A percentile compares a stretch with the other conserved stretches of the same genome.
phyloP scores from a whole-genome alignment of 73 alveolate species.

The Paramecium sexaurelia region DNA sequence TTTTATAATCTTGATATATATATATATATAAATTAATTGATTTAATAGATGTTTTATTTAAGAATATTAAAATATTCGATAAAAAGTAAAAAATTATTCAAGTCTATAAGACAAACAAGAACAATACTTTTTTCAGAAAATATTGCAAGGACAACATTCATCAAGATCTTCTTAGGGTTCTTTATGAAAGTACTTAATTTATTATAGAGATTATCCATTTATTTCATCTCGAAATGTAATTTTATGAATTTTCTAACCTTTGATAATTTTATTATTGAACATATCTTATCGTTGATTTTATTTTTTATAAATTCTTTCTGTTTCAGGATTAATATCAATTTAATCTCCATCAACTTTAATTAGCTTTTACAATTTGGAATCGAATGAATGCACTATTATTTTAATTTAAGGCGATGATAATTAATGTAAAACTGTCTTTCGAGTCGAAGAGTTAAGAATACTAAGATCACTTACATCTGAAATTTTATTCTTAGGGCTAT shows the following conservation, averaged over 20 bases:
- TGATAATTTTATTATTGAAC: not conserved
- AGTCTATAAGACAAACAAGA: not conserved
- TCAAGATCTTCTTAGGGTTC: constrained; percentile 12
- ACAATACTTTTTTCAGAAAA: not conserved
- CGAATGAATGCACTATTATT: not conserved
- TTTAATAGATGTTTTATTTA: not conserved
- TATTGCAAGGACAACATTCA: constrained; percentile 25
- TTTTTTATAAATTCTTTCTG: not conserved
- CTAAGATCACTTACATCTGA: not conserved
- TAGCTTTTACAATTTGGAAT: not conserved
- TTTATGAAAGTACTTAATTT: not conserved
- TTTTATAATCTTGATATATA: not conserved
- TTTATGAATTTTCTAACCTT: not conserved
- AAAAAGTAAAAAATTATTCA: not conserved
- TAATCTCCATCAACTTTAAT: constrained; percentile 9
- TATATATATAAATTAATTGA: not conserved
- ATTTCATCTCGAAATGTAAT: constrained; percentile 15
- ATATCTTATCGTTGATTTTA: not conserved
- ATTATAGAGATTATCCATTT: not conserved
- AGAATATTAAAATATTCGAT: not conserved
- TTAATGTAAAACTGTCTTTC: not conserved
- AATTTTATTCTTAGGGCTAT: not conserved
- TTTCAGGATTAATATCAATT: not conserved
- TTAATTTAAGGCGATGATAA: not conserved
- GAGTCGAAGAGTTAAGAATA: not conserved